Conservation (phyloP, 352 stramenopile genomes). For the Phytopythium cucurbitacearum region DNA sequence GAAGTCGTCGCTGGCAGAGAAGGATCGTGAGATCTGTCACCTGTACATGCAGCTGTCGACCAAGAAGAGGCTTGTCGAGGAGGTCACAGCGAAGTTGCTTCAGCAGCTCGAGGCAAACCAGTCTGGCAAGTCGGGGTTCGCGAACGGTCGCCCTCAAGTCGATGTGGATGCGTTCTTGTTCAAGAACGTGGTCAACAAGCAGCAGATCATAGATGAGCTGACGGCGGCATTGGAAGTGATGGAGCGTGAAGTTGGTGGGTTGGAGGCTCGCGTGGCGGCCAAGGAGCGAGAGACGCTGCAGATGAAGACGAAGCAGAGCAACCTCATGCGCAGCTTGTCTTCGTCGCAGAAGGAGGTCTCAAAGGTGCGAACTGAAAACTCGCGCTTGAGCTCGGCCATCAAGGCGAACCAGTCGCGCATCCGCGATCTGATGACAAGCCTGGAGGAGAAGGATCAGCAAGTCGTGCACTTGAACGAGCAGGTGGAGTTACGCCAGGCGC, state of each 20-base stretch:
- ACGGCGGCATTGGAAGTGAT: slow-evolving; percentile 55
- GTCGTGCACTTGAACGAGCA: slow-evolving; percentile 62
- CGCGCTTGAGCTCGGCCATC: slow-evolving; percentile 35
- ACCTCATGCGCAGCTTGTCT: slow-evolving; percentile 39
- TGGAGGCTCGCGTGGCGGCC: slow-evolving; percentile 47
- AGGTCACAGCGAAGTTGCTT: slow-evolving; percentile 60
- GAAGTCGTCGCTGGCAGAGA: slow-evolving; percentile 49
- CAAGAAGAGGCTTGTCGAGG: slow-evolving; percentile 75
- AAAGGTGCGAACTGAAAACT: slow-evolving; percentile 55
- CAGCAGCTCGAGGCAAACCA: slow-evolving; percentile 40
- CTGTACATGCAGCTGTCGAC: slow-evolving; percentile 76
- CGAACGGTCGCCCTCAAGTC: slow-evolving; percentile 29
- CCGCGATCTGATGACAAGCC: slow-evolving; percentile 41
- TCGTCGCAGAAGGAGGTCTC: slow-evolving; percentile 47
- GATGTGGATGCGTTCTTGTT: slow-evolving; percentile 77
- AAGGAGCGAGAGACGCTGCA: slow-evolving; percentile 53
- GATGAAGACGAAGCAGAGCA: slow-evolving; percentile 51
- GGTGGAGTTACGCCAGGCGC: slow-evolving; percentile 40
- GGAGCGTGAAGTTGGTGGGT: slow-evolving; percentile 59
- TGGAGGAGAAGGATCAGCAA: slow-evolving; percentile 67
- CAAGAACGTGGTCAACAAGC: slow-evolving; percentile 64
- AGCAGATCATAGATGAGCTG: slow-evolving; percentile 62
- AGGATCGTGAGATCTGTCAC: slow-evolving; percentile 79
- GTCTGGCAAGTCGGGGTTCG: slow-evolving; percentile 12
- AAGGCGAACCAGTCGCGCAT: slow-evolving; percentile 62